Evolutionary conservation across 441 rosid species (phyloP), one percentile per base, ranked within the genome.

Genomic region (Corymbia citriodora): DNA sequence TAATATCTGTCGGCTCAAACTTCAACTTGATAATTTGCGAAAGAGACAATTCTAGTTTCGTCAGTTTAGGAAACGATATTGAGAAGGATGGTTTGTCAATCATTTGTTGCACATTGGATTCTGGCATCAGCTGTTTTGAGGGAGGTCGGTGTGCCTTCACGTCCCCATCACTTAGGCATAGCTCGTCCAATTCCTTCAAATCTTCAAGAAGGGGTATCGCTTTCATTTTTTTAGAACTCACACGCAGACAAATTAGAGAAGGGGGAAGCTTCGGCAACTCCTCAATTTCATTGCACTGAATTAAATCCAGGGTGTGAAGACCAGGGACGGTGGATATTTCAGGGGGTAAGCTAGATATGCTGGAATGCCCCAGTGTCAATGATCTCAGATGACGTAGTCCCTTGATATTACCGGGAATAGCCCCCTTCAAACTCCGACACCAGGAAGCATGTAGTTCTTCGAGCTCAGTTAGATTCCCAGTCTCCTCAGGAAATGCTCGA

Each of bases 111-210:
- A 19, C 29, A 0, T 19, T 6, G 29, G 49, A 19, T 72, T 36
- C 82, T 19, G 49, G 82, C 82, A 72, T 10, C 1, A 1, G 49
- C 15, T 0, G 49, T 72, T 72, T 3, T 0, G 16, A 36, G 3
- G 36, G 40, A 0, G 40, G 40, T 68, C 0, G 74, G 36, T 2
- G 0, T 7, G 5, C 36, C 0, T 7, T 0, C 6, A 0, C 1
- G 74, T 31, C 40, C 74, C 2, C 74, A 68, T 68, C 74, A 68
- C 21, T 68, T 8, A 31, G 3, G 74, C 21, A 68, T 3, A 68
- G 40, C 79, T 68, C 79, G 12, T 68, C 79, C 79, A 68, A 68
- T 9, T 68, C 12, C 40, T 31, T 31, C 12, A 68, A 68, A 68
- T 8, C 23, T 3, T 17, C 2, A 8, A n/a, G 7, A 31, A 16